A percentile compares a stretch with the other conserved stretches of the same genome.
Evolutionary conservation across 805 yeast genomes (phyloP).

Genomic region (Yamadazyma akitaensis): DNA sequence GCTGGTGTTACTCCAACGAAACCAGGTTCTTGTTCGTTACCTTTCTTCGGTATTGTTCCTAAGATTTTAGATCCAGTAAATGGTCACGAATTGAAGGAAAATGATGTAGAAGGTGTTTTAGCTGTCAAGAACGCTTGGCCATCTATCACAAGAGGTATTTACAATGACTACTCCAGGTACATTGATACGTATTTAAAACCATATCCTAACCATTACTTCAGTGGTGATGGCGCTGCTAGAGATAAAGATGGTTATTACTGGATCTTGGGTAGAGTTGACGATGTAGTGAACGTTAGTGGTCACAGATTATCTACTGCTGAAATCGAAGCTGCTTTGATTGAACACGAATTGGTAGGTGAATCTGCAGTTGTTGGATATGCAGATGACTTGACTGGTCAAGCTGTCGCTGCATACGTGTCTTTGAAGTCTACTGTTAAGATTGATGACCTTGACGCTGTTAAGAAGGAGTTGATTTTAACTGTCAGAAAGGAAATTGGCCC

Average conservation of each 20-base stretch:
- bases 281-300: conserved; percentile 96
- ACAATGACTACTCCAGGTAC: conserved; percentile 71
- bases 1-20: conserved; percentile 76
- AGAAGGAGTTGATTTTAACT: conserved; percentile 75
- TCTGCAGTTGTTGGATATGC: conserved; percentile 95
- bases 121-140: conserved; percentile 79
- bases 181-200: conserved; percentile 81
- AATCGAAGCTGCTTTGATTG: conserved; percentile 83
- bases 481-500: conserved; percentile 92
- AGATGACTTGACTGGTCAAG: conserved; percentile 97
- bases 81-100: conserved; percentile 65
- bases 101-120: conserved; percentile 77
- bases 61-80: conserved; percentile 70
- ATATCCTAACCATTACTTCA: conserved; percentile 77
- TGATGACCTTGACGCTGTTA: conserved; percentile 54
- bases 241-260: conserved; percentile 95
- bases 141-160: conserved; percentile 78
- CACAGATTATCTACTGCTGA: conserved; percentile 98
- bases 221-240: conserved; percentile 94
- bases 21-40: conserved; percentile 83
- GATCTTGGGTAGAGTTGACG: conserved; percentile 98
- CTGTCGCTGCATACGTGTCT: conserved; percentile 91
- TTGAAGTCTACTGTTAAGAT: conserved; percentile 50
- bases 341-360: conserved; percentile 80
- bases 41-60: conserved; percentile 78